phyloP scores from a whole-genome alignment of 768 basidiomycete genomes.

The Tulasnella sp. region DNA sequence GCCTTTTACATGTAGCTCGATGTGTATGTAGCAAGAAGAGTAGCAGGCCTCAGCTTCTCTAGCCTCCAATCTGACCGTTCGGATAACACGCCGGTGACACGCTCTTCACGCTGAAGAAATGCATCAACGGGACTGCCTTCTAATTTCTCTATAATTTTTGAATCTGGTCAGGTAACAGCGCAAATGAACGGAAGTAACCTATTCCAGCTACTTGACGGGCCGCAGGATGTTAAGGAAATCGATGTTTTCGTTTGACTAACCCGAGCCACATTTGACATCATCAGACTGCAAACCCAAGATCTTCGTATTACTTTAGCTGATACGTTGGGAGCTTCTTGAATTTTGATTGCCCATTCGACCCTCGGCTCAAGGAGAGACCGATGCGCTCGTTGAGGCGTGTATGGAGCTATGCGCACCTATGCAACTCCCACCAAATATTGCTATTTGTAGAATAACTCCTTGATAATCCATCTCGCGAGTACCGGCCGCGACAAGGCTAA shows the following conservation, averaged over 20 bases:
- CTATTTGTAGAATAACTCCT: neutral
- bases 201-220: no score
- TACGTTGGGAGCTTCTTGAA: constrained; percentile 16
- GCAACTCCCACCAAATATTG: neutral
- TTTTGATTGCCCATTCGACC: constrained; percentile 28
- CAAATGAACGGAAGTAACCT: no score
- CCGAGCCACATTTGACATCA: constrained; percentile 19
- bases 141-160: no score
- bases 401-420: constrained; percentile 19
- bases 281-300: constrained; percentile 10
- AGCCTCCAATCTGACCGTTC: no score
- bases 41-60: no score
- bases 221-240: no score
- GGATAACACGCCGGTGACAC: no score
- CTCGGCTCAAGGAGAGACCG: constrained; percentile 20
- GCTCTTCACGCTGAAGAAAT: no score
- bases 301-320: neutral
- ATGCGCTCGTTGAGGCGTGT: constrained; percentile 27
- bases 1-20: no score
- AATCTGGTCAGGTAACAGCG: no score
- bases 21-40: no score
- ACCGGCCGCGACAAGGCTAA: neutral
- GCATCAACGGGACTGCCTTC: no score
- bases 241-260: neutral
- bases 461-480: neutral